phyloP scores from a whole-genome alignment of 2,329 filamentous ascomycete species.

The Chrysosporium queenslandicum region DNA sequence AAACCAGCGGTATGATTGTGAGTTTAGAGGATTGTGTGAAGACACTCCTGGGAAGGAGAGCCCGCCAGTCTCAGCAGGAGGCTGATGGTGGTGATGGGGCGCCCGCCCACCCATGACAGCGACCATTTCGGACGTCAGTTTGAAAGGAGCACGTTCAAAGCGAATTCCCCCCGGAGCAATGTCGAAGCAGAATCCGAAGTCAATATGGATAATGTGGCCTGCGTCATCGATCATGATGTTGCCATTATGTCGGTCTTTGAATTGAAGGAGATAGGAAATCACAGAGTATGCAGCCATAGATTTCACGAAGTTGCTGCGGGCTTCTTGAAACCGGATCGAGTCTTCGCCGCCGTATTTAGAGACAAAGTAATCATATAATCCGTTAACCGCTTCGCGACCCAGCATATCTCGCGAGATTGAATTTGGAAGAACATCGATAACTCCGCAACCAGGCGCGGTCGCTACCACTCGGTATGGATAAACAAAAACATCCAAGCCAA shows the following conservation, averaged over 20 bases:
- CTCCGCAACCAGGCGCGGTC: slow-evolving; percentile 90
- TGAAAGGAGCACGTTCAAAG: slow-evolving; percentile 97
- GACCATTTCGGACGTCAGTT: slow-evolving; percentile 93
- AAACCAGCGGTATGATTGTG: slow-evolving; percentile 89
- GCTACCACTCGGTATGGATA: slow-evolving; percentile 96
- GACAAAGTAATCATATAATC: slow-evolving; percentile 95
- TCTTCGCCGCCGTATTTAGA: slow-evolving; percentile 96
- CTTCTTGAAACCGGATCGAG: slow-evolving; percentile 86
- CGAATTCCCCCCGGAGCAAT: slow-evolving; percentile 94
- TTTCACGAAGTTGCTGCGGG: slow-evolving; percentile 95
- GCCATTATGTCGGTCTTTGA: slow-evolving; percentile 98
- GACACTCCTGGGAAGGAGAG: slow-evolving; percentile 26
- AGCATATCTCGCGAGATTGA: slow-evolving; percentile 98
- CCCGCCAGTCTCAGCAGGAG: slow-evolving; percentile 12
- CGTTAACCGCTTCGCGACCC: slow-evolving; percentile 93
- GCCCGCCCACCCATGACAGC: slow-evolving; percentile 77
- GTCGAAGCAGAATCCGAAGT: slow-evolving; percentile 99
- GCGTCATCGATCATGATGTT: slow-evolving; percentile 99
- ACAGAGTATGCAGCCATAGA: slow-evolving; percentile 98
- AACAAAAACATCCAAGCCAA: slow-evolving; percentile 92
- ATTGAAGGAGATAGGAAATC: slow-evolving; percentile 91
- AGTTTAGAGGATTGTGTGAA: slow-evolving; percentile 47
- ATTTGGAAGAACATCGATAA: slow-evolving; percentile 95
- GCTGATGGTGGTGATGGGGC: slow-evolving; percentile 1
- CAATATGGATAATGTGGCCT: slow-evolving; percentile 95